Percentiles rank a stretch among this genome's conserved stretches.
phyloP scores from a whole-genome alignment of 1,139 yeast species.

The Spencermartinsiella ligniputridi region DNA sequence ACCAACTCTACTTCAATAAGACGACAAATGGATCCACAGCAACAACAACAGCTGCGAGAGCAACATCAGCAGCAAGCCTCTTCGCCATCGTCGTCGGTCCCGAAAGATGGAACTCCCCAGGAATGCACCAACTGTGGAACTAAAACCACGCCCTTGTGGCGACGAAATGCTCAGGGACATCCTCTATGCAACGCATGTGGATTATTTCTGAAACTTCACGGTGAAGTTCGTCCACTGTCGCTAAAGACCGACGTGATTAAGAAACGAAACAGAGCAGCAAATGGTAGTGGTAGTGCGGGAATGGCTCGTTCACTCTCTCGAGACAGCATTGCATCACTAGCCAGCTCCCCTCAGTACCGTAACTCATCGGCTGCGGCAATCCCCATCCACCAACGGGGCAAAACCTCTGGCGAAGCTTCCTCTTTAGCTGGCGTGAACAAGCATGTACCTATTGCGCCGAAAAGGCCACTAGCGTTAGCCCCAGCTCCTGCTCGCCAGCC shows the following conservation, averaged over 20 bases:
- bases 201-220: conserved; percentile 78
- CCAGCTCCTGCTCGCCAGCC: conserved; percentile 19
- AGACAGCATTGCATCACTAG: background rate
- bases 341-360: background rate
- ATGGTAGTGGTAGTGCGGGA: conserved; percentile 6
- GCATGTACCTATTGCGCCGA: conserved; percentile 28
- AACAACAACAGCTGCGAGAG: conserved; percentile 7
- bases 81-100: conserved; percentile 4
- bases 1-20: conserved; percentile 18
- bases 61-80: conserved; percentile 4
- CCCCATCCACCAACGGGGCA: conserved; percentile 7
- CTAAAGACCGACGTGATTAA: conserved; percentile 87
- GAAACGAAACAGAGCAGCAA: conserved; percentile 46
- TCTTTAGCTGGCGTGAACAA: conserved; percentile 1
- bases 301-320: background rate
- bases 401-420: background rate
- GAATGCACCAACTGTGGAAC: conserved; percentile 83
- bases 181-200: conserved; percentile 95
- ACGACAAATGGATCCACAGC: conserved; percentile 4
- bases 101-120: conserved; percentile 15
- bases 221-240: conserved; percentile 83
- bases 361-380: conserved; percentile 7
- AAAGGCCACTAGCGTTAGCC: conserved; percentile 24
- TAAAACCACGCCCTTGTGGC: conserved; percentile 87
- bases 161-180: conserved; percentile 85